Conservation (phyloP, 2,329 filamentous ascomycete genomes). For the Leptosphaerulina australis region DNA sequence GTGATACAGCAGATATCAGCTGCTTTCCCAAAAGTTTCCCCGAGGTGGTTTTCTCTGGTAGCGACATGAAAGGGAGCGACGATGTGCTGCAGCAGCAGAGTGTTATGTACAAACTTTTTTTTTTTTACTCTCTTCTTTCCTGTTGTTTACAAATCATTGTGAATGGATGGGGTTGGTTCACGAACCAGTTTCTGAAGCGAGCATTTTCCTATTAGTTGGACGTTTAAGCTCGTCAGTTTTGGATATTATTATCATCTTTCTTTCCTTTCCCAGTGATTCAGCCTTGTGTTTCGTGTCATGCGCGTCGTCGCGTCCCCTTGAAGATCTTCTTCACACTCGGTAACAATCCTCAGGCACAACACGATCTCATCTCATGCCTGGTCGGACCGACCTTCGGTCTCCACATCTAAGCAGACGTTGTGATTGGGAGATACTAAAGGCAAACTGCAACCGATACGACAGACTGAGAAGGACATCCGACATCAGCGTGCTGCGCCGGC, state of each 20-base stretch:
- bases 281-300: slow-evolving; percentile 34
- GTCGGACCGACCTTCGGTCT: slow-evolving; percentile 21
- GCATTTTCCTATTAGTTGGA: slow-evolving; percentile 1
- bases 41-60: slow-evolving; percentile 3
- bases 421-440: slow-evolving; percentile 19
- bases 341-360: slow-evolving; percentile 26
- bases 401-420: not conserved
- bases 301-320: slow-evolving; percentile 34
- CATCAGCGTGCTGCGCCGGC: slow-evolving; percentile 13
- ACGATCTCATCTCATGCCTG: slow-evolving; percentile 15
- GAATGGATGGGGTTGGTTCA: no score
- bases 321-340: slow-evolving; percentile 22
- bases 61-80: slow-evolving; percentile 10
- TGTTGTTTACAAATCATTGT: no score
- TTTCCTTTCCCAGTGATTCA: slow-evolving; percentile 25
- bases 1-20: slow-evolving; percentile 6
- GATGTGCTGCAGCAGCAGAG: no score
- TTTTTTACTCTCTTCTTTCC: no score
- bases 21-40: no score
- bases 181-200: no score
- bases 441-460: slow-evolving; percentile 6
- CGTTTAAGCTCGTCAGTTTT: not conserved
- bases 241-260: no score
- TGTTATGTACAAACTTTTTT: no score
- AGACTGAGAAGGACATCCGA: slow-evolving; percentile 20